These are phyloP conservation scores for Spathaspora sp. DNA, from an alignment of 805 yeast genomes.

Conservation along the genomic window DNA sequence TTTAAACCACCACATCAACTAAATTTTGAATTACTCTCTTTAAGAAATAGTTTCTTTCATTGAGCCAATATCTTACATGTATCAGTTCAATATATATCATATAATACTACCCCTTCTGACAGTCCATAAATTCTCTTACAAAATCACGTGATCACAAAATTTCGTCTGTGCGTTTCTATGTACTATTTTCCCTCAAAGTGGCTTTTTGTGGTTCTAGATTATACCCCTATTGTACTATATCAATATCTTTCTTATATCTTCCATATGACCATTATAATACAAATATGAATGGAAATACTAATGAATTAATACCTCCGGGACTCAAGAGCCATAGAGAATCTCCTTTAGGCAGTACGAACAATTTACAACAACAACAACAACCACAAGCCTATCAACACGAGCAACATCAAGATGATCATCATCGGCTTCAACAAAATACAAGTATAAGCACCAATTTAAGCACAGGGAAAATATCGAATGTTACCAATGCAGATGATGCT, in stretches of 20 bases:
- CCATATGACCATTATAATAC: neutral
- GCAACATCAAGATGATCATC: neutral
- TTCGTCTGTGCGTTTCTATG: too few species aligned
- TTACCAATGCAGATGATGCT: conserved; percentile 2
- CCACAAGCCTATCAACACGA: neutral
- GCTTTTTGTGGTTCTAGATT: neutral
- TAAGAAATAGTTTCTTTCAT: too few species aligned
- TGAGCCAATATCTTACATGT: too few species aligned
- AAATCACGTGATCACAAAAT: too few species aligned
- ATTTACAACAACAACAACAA: neutral
- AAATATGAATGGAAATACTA: neutral
- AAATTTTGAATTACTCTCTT: too few species aligned
- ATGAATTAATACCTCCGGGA: neutral
- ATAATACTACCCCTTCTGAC: too few species aligned
- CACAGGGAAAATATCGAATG: too few species aligned
- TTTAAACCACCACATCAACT: too few species aligned
- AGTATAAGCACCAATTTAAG: neutral
- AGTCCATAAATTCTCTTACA: too few species aligned
- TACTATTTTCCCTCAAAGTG: too few species aligned
- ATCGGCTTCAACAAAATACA: neutral
- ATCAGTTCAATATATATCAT: too few species aligned
- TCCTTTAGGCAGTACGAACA: neutral
- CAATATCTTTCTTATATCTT: neutral
- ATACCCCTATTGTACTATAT: neutral
- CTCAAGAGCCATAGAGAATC: neutral